Base-by-base conservation (phyloP, 352 stramenopile genomes). In the Phytophthora megakarya region DNA sequence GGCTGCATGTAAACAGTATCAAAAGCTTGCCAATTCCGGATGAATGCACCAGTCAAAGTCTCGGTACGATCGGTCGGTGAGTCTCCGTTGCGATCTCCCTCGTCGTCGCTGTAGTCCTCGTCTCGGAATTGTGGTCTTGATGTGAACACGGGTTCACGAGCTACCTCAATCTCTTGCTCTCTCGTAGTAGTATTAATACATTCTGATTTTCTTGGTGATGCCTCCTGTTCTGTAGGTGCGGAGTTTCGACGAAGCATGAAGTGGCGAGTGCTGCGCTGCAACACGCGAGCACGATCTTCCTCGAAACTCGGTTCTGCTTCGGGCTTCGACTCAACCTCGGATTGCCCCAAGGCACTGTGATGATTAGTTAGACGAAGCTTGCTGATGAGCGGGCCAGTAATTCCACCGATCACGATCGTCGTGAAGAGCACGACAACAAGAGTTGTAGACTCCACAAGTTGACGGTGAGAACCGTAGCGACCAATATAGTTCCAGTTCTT, bases 341-440 rank as follows among this genome's bases (percentile, higher is more conserved):
- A 67, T 57, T 77, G 70, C 23, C 55, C 61, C n/a, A 74, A 33
- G 42, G 63, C 65, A 40, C 74, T 73, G 18, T 77, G 66, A 16
- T 84, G 63, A 1, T 66, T 77, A 3, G 67, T 77, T 13, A 81
- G 66, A n/a, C 42, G 63, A 25, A 95, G 55, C 21, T 72, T 78
- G 15, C 59, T 75, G 7, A 95, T 61, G 13, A 95, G 59, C 8
- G 82, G 86, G 0, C 86, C 86, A 1, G 86, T 95, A 44, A 95
- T 65, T 4, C 84, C 84, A 9, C 86, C 86, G 21, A 95, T 79
- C 35, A 95, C 81, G 46, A 93, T 86, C 1, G 86, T 95, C n/a
- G 86, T 95, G 51, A 95, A 95, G 10, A 95, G 78, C 28, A 95
- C 83, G 46, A 95, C 83, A 48, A 93, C 84, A 5, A 95, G 69